Percentiles rank a stretch among this genome's conserved stretches.
phyloP scores from a whole-genome alignment of 305 asterid species.

The Euphrasia arctica region DNA sequence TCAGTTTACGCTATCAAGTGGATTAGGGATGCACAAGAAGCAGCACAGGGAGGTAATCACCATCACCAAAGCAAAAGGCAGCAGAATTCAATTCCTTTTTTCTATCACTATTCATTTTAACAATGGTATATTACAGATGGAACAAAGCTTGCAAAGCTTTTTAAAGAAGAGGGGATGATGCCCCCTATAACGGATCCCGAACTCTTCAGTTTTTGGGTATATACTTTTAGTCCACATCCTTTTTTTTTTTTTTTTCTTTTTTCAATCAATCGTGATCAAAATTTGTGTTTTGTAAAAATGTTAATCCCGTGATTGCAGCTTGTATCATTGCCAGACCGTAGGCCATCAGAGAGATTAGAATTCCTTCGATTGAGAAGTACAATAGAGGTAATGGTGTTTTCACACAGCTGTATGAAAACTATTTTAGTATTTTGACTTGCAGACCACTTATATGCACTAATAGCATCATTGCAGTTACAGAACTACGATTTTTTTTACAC shows the following conservation, averaged over 20 bases:
- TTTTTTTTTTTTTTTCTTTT: neutral
- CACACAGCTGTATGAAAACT: no score
- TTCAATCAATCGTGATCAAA: constrained; percentile 13
- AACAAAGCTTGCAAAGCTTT: constrained; percentile 68
- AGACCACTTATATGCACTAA: no score
- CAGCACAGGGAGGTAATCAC: constrained; percentile 69
- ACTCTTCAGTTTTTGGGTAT: constrained; percentile 98
- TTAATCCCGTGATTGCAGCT: constrained; percentile 54
- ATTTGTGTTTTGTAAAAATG: constrained; percentile 9
- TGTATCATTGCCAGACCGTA: constrained; percentile 59
- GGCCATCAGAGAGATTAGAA: constrained; percentile 82
- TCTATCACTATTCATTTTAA: neutral
- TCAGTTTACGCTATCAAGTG: constrained; percentile 67
- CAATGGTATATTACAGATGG: constrained; percentile 48
- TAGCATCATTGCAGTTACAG: no score
- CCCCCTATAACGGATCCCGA: constrained; percentile 80
- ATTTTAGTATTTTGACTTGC: no score
- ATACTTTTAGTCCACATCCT: constrained; percentile 21
- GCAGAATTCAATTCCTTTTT: neutral
- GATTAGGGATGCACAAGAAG: constrained; percentile 75
- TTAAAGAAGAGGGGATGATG: constrained; percentile 82
- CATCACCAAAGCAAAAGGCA: neutral
- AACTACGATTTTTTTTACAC: no score
- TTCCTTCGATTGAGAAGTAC: constrained; percentile 77
- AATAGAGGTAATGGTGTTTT: constrained; percentile 49